These are phyloP conservation scores for Exsudoporus frostii DNA, from an alignment of 768 basidiomycete genomes.

Conservation along the genomic window DNA sequence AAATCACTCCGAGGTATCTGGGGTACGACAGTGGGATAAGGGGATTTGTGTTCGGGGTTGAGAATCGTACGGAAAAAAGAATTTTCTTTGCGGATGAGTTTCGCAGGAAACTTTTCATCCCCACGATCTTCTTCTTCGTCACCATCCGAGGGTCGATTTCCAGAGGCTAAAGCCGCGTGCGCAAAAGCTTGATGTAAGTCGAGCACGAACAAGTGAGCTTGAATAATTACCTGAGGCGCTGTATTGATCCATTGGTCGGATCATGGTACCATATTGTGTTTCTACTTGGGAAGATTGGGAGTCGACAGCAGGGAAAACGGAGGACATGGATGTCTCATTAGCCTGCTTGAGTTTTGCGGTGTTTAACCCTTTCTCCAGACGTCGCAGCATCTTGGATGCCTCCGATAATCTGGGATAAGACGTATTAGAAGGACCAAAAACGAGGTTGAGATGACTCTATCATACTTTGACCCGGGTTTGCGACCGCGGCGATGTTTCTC, in stretches of 20 bases:
- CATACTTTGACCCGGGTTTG: conserved; percentile 87
- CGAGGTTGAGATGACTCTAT: conserved; percentile 11
- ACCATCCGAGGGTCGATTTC: conserved; percentile 29
- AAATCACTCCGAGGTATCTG: conserved; percentile 33
- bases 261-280: conserved; percentile 28
- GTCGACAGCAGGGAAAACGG: conserved; percentile 33
- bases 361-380: conserved; percentile 80
- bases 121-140: conserved; percentile 69
- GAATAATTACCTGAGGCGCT: conserved; percentile 26
- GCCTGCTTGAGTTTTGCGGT: conserved; percentile 69
- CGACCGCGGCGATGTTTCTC: conserved; percentile 88
- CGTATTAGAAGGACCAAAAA: conserved; percentile 6
- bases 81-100: conserved; percentile 71
- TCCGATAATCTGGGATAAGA: conserved; percentile 63
- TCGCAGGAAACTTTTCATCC: conserved; percentile 72
- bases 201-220: neutral
- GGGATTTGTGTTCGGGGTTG: conserved; percentile 58
- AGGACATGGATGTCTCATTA: conserved; percentile 31
- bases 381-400: conserved; percentile 85
- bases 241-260: conserved; percentile 31
- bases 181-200: conserved; percentile 2
- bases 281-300: conserved; percentile 25
- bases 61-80: conserved; percentile 84
- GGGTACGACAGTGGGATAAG: conserved; percentile 27
- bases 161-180: conserved; percentile 18